Conservation (phyloP, 495 filamentous ascomycete species). For the Hypoxylon lenormandii region DNA sequence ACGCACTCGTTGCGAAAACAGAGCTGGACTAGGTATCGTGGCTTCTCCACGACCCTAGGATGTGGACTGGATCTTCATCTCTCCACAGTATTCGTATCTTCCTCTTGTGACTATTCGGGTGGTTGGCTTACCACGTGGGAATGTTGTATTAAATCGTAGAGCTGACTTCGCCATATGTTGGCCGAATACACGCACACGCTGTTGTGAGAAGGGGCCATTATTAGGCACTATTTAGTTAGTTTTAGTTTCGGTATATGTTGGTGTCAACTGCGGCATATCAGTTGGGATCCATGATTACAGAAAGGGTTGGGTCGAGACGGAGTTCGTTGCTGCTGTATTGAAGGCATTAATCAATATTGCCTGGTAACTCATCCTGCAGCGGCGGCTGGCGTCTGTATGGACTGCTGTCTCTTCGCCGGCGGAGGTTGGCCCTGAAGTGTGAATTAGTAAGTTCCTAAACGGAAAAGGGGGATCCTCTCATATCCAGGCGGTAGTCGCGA, state of each 20-base stretch:
- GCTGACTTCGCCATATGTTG: slow-evolving; percentile 5
- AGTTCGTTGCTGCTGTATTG: slow-evolving; percentile 1
- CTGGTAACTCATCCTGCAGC: slow-evolving; percentile 52
- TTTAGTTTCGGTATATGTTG: slow-evolving; percentile 37
- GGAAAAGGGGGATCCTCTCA: slow-evolving; percentile 40
- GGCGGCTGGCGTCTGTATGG: slow-evolving; percentile 52
- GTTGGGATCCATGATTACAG: slow-evolving; percentile 34
- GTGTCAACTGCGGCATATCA: slow-evolving; percentile 36
- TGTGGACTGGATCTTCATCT: slow-evolving; percentile 10
- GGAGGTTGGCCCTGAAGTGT: slow-evolving; percentile 48
- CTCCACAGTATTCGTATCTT: slow-evolving; percentile 4
- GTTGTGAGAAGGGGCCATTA: slow-evolving; percentile 18
- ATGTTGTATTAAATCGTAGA: not conserved
- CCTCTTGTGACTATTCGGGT: slow-evolving; percentile 17
- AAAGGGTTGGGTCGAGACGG: slow-evolving; percentile 3
- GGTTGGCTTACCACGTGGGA: slow-evolving; percentile 13
- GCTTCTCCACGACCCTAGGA: slow-evolving; percentile 3
- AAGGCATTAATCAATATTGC: not conserved
- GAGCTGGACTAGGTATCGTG: not conserved
- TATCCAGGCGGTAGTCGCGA: slow-evolving; percentile 46
- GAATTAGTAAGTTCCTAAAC: slow-evolving; percentile 48
- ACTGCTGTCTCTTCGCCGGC: slow-evolving; percentile 52
- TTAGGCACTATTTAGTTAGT: slow-evolving; percentile 30
- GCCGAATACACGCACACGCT: slow-evolving; percentile 20
- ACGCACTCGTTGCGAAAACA: not conserved